These are phyloP conservation scores for bread wheat (Triticum aestivum) DNA, from an alignment of 176 grass and related monocot genomes.

Conservation along the genomic window IWGSC_CS_RefSeq_v2.1 NC_057810.1:245311207-245311706, in stretches of 20 bases:
- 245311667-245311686: not conserved
- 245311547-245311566: slow-evolving; percentile 30
- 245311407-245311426: slow-evolving; percentile 33
- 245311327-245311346: slow-evolving; percentile 11
- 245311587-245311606: not conserved
- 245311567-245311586: slow-evolving; percentile 23
- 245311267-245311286: slow-evolving; percentile 37
- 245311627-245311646: not conserved
- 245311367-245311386: not conserved
- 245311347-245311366: slow-evolving; percentile 6
- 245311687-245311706: not conserved
- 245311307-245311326: slow-evolving; percentile 6
- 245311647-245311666: slow-evolving; percentile 6
- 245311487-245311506: slow-evolving; percentile 16
- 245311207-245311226: slow-evolving; percentile 3
- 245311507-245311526: slow-evolving; percentile 20
- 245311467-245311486: not conserved
- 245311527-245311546: slow-evolving; percentile 34
- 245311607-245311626: slow-evolving; percentile 7
- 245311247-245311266: slow-evolving; percentile 3
- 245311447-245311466: not conserved
- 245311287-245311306: slow-evolving; percentile 11
- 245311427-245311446: slow-evolving; percentile 42
- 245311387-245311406: slow-evolving; percentile 5
- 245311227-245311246: not conserved